These are phyloP conservation scores for Hygrophila difformis DNA, from an alignment of 257 asterid species.

Conservation along the genomic window DNA sequence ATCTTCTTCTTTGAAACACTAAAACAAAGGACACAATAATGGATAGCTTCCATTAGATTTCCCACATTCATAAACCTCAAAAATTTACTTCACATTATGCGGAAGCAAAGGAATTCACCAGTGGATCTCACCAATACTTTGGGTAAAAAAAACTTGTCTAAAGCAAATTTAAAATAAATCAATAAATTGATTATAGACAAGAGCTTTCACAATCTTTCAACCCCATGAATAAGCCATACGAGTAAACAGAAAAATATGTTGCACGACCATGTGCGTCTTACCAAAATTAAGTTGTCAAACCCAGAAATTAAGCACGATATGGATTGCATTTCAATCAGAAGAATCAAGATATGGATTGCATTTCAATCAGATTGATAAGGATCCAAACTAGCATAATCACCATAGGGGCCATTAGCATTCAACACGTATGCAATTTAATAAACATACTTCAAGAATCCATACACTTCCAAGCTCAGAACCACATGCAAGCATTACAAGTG, in stretches of 20 bases:
- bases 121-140: too few relatives aligned
- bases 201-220: not conserved
- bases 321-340: not conserved
- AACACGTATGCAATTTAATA: not conserved
- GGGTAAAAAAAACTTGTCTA: too few relatives aligned
- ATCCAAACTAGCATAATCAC: not conserved
- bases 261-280: not conserved
- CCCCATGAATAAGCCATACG: not conserved
- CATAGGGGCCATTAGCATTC: not conserved
- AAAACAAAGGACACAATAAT: too few relatives aligned
- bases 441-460: too few relatives aligned
- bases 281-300: slow-evolving; percentile 11
- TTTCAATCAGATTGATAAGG: not conserved
- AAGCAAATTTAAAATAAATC: too few relatives aligned
- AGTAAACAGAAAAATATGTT: not conserved
- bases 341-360: slow-evolving; percentile 1
- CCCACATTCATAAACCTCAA: too few relatives aligned
- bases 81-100: not conserved
- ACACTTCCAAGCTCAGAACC: too few relatives aligned
- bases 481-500: too few relatives aligned
- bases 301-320: not conserved
- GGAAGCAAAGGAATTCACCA: slow-evolving; percentile 3
- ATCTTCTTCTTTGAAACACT: too few relatives aligned
- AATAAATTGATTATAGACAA: too few relatives aligned
- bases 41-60: too few relatives aligned